These are phyloP conservation scores for Peronospora farinosa DNA, from an alignment of 352 stramenopile genomes.

Conservation along the genomic window DNA sequence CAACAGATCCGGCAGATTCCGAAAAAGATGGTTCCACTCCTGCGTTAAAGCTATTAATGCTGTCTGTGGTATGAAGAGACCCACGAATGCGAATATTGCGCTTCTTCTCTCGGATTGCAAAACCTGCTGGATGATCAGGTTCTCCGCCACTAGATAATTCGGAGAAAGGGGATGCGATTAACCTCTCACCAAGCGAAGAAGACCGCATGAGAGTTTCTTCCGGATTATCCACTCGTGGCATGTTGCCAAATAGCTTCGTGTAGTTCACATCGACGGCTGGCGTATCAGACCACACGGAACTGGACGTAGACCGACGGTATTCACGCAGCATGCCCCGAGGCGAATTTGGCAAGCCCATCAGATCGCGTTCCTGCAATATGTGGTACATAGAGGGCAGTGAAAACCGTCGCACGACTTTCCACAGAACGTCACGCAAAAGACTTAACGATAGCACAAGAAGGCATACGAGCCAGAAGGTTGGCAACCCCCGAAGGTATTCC, in stretches of 20 bases:
- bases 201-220: conserved; percentile 53
- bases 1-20: conserved; percentile 12
- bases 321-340: conserved; percentile 47
- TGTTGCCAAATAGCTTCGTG: conserved; percentile 38
- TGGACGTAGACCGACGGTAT: conserved; percentile 15
- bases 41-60: conserved; percentile 11
- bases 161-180: conserved; percentile 37
- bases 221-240: conserved; percentile 41
- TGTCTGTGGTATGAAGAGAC: conserved; percentile 40
- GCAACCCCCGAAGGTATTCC: conserved; percentile 48
- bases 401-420: conserved; percentile 67
- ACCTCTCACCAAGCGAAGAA: conserved; percentile 47
- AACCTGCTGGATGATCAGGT: conserved; percentile 12
- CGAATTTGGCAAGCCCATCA: conserved; percentile 53
- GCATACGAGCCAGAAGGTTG: conserved; percentile 58
- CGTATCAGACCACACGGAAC: conserved; percentile 33
- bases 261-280: conserved; percentile 48
- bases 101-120: conserved; percentile 18
- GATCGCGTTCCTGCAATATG: conserved; percentile 72
- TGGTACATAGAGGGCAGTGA: conserved; percentile 65
- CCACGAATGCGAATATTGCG: conserved; percentile 48
- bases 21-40: conserved; percentile 18
- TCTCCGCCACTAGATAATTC: conserved; percentile 13
- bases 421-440: conserved; percentile 60
- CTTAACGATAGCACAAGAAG: conserved; percentile 54